phyloP scores from a whole-genome alignment of 2,329 filamentous ascomycete species.

The Botrytis sinoallii region DNA sequence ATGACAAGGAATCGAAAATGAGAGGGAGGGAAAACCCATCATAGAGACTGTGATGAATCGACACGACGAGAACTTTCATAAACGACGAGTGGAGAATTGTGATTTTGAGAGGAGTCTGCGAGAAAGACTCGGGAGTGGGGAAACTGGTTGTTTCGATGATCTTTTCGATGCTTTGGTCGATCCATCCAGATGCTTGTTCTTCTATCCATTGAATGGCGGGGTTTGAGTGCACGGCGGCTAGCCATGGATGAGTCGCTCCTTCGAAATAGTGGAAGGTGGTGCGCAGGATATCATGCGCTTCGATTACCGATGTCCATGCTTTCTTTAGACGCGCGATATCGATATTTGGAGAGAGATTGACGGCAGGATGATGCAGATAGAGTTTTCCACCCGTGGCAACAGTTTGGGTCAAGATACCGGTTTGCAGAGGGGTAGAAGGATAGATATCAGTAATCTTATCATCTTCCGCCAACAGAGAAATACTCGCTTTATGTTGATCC shows the following conservation, averaged over 20 bases:
- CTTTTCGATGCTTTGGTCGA: not conserved
- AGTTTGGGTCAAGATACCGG: slow-evolving; percentile 40
- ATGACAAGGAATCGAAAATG: slow-evolving; percentile 26
- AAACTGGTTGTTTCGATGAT: not conserved
- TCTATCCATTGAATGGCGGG: not conserved
- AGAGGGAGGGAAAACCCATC: slow-evolving; percentile 49
- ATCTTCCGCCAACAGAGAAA: not conserved
- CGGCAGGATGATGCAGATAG: slow-evolving; percentile 37
- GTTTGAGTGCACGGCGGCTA: slow-evolving; percentile 25
- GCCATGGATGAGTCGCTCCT: not conserved
- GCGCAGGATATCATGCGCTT: slow-evolving; percentile 36
- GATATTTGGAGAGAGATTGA: slow-evolving; percentile 25
- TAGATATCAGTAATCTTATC: slow-evolving; percentile 39
- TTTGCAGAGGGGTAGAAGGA: slow-evolving; percentile 40
- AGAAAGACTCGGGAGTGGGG: slow-evolving; percentile 20
- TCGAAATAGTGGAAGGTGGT: slow-evolving; percentile 26
- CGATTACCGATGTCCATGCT: slow-evolving; percentile 32
- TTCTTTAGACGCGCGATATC: slow-evolving; percentile 26
- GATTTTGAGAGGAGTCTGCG: not conserved
- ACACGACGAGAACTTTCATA: slow-evolving; percentile 44
- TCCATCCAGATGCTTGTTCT: not conserved
- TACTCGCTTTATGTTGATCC: not conserved
- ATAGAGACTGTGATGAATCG: slow-evolving; percentile 55
- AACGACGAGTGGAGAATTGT: slow-evolving; percentile 9
- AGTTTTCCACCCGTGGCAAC: slow-evolving; percentile 33